Conservation (phyloP, 768 basidiomycete species). For the Serendipita indica region DNA sequence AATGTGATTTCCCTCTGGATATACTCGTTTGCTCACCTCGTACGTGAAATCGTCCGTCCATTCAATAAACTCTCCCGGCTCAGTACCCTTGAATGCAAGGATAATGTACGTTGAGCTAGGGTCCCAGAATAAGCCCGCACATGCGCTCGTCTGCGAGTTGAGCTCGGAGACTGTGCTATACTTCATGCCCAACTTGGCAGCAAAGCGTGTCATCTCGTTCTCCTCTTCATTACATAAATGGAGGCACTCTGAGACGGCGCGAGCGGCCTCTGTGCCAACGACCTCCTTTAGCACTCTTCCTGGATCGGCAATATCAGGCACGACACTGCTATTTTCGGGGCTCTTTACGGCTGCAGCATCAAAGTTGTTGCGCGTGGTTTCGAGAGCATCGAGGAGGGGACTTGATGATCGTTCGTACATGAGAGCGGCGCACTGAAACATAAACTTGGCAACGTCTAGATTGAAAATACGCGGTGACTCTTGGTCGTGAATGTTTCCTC, state of each 20-base stretch:
- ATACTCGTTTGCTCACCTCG: too few relatives aligned
- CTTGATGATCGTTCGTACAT: constrained; percentile 17
- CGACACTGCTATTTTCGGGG: background rate
- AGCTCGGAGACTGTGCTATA: constrained; percentile 16
- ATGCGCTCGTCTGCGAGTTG: constrained; percentile 15
- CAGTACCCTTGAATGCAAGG: constrained; percentile 17
- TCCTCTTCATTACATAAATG: constrained; percentile 15
- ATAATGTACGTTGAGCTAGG: constrained; percentile 16
- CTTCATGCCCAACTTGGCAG: constrained; percentile 13
- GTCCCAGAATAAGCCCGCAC: constrained; percentile 17
- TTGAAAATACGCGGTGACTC: constrained; percentile 15
- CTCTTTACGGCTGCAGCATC: background rate
- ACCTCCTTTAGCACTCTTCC: constrained; percentile 12
- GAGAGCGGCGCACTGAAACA: constrained; percentile 18
- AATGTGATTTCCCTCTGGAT: too few relatives aligned
- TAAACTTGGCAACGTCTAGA: constrained; percentile 16
- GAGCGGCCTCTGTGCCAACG: constrained; percentile 12
- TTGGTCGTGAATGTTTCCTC: constrained; percentile 10
- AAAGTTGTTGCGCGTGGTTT: constrained; percentile 6
- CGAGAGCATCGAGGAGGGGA: constrained; percentile 14
- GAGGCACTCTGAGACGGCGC: constrained; percentile 11
- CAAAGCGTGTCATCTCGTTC: constrained; percentile 14
- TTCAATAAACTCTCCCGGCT: constrained; percentile 16
- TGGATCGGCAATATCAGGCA: constrained; percentile 1
- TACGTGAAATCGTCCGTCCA: constrained; percentile 17